Percentiles rank a stretch among this genome's conserved stretches.
These are phyloP conservation scores for Trichophyton verrucosum DNA, from an alignment of 2,329 filamentous ascomycete genomes.

Conservation along the genomic window DNA sequence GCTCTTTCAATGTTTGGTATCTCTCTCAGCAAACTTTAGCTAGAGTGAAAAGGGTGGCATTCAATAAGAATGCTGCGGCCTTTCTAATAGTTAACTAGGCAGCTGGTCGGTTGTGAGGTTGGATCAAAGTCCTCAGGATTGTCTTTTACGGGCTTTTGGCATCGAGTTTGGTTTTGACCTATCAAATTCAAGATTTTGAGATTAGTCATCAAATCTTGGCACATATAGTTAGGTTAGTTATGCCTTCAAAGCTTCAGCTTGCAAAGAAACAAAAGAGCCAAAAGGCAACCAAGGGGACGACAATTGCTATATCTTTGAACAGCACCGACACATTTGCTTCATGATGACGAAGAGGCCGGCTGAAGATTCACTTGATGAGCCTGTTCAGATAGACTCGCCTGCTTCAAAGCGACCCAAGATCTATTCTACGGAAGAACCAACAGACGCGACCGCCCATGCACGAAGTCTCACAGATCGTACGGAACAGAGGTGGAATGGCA, in stretches of 20 bases:
- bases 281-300: background rate
- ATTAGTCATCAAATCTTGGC: too few species aligned
- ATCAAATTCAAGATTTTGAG: too few species aligned
- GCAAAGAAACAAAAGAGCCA: background rate
- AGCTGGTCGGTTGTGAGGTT: too few species aligned
- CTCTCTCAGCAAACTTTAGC: too few species aligned
- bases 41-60: too few species aligned
- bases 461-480: constrained; percentile 7
- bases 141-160: too few species aligned
- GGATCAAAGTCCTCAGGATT: too few species aligned
- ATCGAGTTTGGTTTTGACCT: too few species aligned
- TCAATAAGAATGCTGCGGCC: too few species aligned
- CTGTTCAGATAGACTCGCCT: constrained; percentile 26
- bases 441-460: constrained; percentile 4
- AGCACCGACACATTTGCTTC: background rate
- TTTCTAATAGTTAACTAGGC: too few species aligned
- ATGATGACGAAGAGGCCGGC: constrained; percentile 38
- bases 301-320: background rate
- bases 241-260: background rate
- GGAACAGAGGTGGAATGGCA: constrained; percentile 24
- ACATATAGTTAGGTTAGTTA: too few species aligned
- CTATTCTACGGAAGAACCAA: constrained; percentile 20
- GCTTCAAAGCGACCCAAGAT: constrained; percentile 35
- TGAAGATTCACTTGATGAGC: constrained; percentile 31
- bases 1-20: too few species aligned